A percentile compares a stretch with the other conserved stretches of the same genome.
Conservation (phyloP, 140 eudicot genomes). For the Erigeron philadelphicus region DNA sequence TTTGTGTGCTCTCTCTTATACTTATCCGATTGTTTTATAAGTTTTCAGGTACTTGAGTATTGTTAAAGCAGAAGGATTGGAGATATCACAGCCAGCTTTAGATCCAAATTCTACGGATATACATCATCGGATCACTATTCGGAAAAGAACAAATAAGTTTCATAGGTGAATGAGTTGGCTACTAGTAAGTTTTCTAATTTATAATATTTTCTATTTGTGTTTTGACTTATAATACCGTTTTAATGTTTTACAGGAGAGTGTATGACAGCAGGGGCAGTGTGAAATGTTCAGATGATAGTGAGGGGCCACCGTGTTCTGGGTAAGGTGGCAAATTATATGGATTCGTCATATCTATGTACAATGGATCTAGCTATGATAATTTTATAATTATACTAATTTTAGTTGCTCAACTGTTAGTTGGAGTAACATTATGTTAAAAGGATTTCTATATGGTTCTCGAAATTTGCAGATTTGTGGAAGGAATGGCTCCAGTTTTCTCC, state of each 20-base stretch:
- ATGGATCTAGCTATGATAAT: too few species aligned
- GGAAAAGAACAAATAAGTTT: conserved; percentile 49
- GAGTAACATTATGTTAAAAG: background rate
- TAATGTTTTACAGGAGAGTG: conserved; percentile 53
- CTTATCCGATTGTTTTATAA: background rate
- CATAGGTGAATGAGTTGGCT: conserved; percentile 47
- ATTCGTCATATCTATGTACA: background rate
- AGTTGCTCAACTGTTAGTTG: background rate
- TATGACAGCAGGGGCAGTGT: conserved; percentile 68
- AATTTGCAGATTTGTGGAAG: conserved; percentile 80
- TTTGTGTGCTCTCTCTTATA: background rate
- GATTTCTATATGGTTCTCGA: background rate
- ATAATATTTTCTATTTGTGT: conserved; percentile 1
- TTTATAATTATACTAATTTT: background rate
- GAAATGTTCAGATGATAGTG: conserved; percentile 65
- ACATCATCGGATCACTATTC: conserved; percentile 83
- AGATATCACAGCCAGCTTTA: conserved; percentile 90
- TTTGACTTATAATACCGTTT: conserved; percentile 10
- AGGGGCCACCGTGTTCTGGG: conserved; percentile 95
- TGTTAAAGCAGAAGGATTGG: conserved; percentile 61
- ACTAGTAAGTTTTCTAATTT: background rate
- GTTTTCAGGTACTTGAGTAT: conserved; percentile 61
- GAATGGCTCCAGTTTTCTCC: conserved; percentile 96
- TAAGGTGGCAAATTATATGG: conserved; percentile 24
- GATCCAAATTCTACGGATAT: conserved; percentile 87